Evolutionary conservation across 2,329 filamentous ascomycete genomes (phyloP).

Genomic region (Mariannaea elegans): DNA sequence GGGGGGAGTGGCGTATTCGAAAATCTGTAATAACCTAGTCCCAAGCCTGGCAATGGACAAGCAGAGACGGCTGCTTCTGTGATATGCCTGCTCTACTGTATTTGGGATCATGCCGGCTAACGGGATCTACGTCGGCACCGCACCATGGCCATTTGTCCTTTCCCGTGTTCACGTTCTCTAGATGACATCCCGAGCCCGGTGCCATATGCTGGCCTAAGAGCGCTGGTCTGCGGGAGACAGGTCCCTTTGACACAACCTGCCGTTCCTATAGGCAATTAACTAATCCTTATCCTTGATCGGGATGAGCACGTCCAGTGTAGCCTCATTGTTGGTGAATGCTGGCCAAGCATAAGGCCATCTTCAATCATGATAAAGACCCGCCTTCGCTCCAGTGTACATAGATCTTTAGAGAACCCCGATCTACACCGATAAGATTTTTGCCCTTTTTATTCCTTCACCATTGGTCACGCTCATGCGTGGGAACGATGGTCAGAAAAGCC

Average conservation of each 20-base stretch:
- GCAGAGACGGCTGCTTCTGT: neutral
- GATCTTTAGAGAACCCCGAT: constrained; percentile 18
- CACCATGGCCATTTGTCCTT: constrained; percentile 9
- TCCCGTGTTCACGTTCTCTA: constrained; percentile 2
- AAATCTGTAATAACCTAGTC: constrained; percentile 25
- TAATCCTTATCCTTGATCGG: neutral
- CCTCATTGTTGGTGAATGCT: constrained; percentile 17
- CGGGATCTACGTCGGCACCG: constrained; percentile 21
- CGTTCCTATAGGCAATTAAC: constrained; percentile 11
- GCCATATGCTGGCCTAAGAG: constrained; percentile 17
- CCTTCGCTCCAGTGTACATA: constrained; percentile 3
- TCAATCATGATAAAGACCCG: constrained; percentile 18
- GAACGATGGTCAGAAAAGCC: neutral
- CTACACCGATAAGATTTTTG: constrained; percentile 4
- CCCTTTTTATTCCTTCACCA: constrained; percentile 3
- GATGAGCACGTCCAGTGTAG: constrained; percentile 5
- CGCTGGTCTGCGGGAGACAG: constrained; percentile 4
- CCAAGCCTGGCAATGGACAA: constrained; percentile 7
- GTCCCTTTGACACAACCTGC: neutral
- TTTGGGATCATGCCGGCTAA: constrained; percentile 15
- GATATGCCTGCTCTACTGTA: constrained; percentile 7
- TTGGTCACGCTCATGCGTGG: neutral
- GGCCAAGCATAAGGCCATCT: constrained; percentile 4
- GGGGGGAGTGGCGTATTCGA: constrained; percentile 22
- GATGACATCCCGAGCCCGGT: constrained; percentile 5